Evolutionary conservation across 2,329 filamentous ascomycete genomes (phyloP).

Genomic region (Rutstroemia sp.): DNA sequence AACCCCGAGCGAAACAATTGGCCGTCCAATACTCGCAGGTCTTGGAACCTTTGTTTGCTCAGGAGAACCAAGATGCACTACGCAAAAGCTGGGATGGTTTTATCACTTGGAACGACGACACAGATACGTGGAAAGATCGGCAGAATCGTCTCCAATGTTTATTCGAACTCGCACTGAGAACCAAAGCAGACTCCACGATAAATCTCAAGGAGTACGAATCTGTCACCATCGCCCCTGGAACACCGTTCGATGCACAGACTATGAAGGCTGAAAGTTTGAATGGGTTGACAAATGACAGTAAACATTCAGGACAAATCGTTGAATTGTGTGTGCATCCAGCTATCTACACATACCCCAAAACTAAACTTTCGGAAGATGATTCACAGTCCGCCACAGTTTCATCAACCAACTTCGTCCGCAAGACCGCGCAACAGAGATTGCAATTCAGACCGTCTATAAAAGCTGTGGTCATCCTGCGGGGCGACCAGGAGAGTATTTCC

Average conservation of each 20-base stretch:
- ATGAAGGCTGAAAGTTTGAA: slow-evolving; percentile 10
- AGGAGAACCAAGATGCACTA: background rate
- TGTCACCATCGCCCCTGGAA: slow-evolving; percentile 8
- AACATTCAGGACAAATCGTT: background rate
- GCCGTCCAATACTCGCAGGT: slow-evolving; percentile 6
- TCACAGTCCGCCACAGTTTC: background rate
- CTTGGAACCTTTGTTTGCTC: slow-evolving; percentile 12
- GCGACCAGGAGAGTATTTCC: too few relatives aligned
- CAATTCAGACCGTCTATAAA: background rate
- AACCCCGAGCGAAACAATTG: background rate
- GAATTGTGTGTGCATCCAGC: background rate
- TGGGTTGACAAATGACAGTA: background rate
- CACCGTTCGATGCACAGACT: slow-evolving; percentile 5
- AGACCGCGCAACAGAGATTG: background rate
- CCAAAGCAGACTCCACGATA: slow-evolving; percentile 13
- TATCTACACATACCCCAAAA: background rate
- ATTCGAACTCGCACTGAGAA: slow-evolving; percentile 9
- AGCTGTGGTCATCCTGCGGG: background rate
- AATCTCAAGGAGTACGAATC: slow-evolving; percentile 16
- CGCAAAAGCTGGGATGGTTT: slow-evolving; percentile 5
- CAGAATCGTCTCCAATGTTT: slow-evolving; percentile 2
- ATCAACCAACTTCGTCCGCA: background rate
- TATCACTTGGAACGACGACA: slow-evolving; percentile 8
- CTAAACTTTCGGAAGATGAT: background rate
- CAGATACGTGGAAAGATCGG: slow-evolving; percentile 4